Percentiles rank a stretch among this genome's conserved stretches.
Conservation (phyloP, 1,139 yeast genomes). For the Geotrichum europaeum region DNA sequence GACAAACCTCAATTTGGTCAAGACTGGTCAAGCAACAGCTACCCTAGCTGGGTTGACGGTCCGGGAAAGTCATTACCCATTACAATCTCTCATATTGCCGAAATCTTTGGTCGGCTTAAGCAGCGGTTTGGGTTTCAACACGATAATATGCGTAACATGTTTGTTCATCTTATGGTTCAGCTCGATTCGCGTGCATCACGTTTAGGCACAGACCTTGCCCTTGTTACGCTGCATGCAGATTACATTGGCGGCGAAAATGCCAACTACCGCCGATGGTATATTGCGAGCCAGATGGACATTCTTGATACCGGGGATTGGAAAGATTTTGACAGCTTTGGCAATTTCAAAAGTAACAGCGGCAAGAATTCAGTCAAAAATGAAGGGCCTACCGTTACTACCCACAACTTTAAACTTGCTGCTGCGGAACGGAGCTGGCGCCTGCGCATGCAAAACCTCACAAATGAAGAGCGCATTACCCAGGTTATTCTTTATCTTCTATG, state of each 20-base stretch:
- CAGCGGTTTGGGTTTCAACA: slow-evolving; percentile 68
- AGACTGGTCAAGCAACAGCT: slow-evolving; percentile 43
- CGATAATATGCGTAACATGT: slow-evolving; percentile 68
- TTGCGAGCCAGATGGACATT: slow-evolving; percentile 57
- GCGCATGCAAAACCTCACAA: slow-evolving; percentile 50
- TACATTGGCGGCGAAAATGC: slow-evolving; percentile 67
- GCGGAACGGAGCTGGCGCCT: slow-evolving; percentile 48
- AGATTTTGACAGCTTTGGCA: slow-evolving; percentile 28
- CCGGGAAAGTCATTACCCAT: slow-evolving; percentile 38
- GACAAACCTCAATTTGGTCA: slow-evolving; percentile 28
- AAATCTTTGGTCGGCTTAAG: slow-evolving; percentile 55
- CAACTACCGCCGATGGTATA: slow-evolving; percentile 65
- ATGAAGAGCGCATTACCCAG: slow-evolving; percentile 57
- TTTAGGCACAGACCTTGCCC: slow-evolving; percentile 65
- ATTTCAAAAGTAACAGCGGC: slow-evolving; percentile 14
- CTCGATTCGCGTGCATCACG: slow-evolving; percentile 72
- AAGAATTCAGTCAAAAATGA: slow-evolving; percentile 29
- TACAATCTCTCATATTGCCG: slow-evolving; percentile 49
- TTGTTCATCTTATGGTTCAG: slow-evolving; percentile 69
- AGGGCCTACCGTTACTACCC: slow-evolving; percentile 18
- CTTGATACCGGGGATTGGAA: slow-evolving; percentile 46
- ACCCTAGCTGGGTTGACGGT: slow-evolving; percentile 52
- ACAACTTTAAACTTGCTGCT: slow-evolving; percentile 39
- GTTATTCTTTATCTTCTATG: slow-evolving; percentile 62
- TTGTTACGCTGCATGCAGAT: slow-evolving; percentile 65